Evolutionary conservation across 2,329 filamentous ascomycete species (phyloP).

Genomic region (Akanthomyces dipterigenus): DNA sequence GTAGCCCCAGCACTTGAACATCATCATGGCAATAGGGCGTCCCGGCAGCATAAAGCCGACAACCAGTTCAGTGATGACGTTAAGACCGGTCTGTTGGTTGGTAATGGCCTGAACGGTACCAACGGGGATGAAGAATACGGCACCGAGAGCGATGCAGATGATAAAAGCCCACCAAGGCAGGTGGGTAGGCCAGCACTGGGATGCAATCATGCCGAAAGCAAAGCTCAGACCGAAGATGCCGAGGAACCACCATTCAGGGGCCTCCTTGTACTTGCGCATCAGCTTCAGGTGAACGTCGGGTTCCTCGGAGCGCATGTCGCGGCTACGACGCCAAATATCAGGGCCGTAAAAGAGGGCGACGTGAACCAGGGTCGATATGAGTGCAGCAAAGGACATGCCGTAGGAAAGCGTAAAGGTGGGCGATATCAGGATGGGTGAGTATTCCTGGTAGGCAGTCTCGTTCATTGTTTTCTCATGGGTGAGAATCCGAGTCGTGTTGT

Average conservation of each 20-base stretch:
- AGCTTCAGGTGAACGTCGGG: slow-evolving; percentile 46
- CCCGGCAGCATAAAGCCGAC: slow-evolving; percentile 43
- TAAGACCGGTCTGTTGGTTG: slow-evolving; percentile 41
- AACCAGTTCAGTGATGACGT: slow-evolving; percentile 43
- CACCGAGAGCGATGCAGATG: slow-evolving; percentile 32
- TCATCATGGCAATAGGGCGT: slow-evolving; percentile 42
- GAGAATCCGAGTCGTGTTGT: slow-evolving; percentile 51
- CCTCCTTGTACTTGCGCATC: slow-evolving; percentile 22
- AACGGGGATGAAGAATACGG: slow-evolving; percentile 35
- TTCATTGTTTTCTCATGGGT: slow-evolving; percentile 46
- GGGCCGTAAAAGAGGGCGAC: slow-evolving; percentile 44
- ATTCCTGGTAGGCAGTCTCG: slow-evolving; percentile 47
- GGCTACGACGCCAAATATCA: slow-evolving; percentile 34
- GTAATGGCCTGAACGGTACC: slow-evolving; percentile 43
- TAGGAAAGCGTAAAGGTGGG: slow-evolving; percentile 51
- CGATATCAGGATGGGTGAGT: slow-evolving; percentile 49
- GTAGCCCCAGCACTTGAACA: slow-evolving; percentile 42
- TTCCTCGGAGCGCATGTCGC: slow-evolving; percentile 31
- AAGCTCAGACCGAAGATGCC: slow-evolving; percentile 40
- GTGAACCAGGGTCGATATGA: slow-evolving; percentile 47
- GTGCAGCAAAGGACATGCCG: slow-evolving; percentile 50
- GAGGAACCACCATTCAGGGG: slow-evolving; percentile 48
- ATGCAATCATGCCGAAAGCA: slow-evolving; percentile 36
- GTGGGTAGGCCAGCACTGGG: slow-evolving; percentile 31
- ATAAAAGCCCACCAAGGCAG: slow-evolving; percentile 38